Evolutionary conservation across 345 rosid species (phyloP).

Genomic region (Salix caprea): DNA sequence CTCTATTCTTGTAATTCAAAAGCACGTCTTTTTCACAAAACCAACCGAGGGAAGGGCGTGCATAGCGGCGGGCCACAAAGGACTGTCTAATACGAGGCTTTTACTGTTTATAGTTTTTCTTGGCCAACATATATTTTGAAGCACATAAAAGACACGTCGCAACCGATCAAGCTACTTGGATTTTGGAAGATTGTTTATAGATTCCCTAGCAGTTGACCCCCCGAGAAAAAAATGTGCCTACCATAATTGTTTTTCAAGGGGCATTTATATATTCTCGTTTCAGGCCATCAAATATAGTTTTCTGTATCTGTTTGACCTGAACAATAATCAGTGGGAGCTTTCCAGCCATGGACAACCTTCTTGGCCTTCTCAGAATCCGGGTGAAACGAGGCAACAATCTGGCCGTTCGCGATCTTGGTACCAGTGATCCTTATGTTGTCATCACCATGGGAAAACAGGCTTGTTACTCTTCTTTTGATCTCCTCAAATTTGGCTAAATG

Average conservation of each 20-base stretch:
- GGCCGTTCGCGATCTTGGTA: slow-evolving; percentile 33
- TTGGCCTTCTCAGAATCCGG: slow-evolving; percentile 33
- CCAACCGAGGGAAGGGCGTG: neutral
- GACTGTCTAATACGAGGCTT: neutral
- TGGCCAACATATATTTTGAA: neutral
- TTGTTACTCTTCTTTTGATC: neutral
- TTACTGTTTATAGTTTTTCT: neutral
- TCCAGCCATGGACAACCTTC: slow-evolving; percentile 14
- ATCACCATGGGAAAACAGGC: slow-evolving; percentile 25
- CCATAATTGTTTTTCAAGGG: neutral
- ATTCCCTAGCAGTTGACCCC: neutral
- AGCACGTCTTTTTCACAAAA: neutral
- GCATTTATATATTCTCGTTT: neutral
- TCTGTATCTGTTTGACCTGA: neutral
- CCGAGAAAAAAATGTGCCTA: neutral
- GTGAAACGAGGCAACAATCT: slow-evolving; percentile 33
- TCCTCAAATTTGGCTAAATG: neutral
- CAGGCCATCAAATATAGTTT: neutral
- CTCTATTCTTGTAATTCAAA: neutral
- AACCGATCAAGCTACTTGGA: neutral
- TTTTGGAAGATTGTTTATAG: neutral
- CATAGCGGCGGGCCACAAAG: slow-evolving; percentile 1
- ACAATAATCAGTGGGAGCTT: neutral
- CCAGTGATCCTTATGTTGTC: slow-evolving; percentile 40
- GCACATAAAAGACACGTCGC: neutral